Percentiles rank a stretch among this genome's conserved stretches.
These are phyloP conservation scores for Malus hybrid DNA, from an alignment of 331 rosid species.

Conservation along the genomic window DNA sequence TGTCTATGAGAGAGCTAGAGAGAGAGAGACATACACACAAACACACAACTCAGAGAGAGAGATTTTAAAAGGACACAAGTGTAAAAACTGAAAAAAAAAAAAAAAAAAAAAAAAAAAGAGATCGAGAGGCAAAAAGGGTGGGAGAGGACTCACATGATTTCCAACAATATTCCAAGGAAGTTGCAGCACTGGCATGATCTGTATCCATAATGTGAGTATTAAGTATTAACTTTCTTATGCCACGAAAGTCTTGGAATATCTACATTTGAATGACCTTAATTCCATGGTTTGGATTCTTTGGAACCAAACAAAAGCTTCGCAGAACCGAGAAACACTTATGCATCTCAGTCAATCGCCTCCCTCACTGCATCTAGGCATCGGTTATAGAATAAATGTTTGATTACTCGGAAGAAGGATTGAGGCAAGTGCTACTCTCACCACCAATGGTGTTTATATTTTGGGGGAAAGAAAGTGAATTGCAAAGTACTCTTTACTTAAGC, in stretches of 20 bases:
- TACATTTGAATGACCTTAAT: neutral
- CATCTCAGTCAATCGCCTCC: neutral
- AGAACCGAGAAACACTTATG: neutral
- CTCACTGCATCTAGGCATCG: neutral
- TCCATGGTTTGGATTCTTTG: neutral
- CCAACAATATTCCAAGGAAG: constrained; percentile 12
- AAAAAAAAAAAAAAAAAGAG: neutral
- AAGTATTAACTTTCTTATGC: neutral
- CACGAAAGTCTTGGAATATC: neutral
- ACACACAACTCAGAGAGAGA: neutral
- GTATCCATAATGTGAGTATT: constrained; percentile 46
- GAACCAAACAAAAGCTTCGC: neutral
- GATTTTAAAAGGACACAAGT: neutral
- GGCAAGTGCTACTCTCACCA: neutral
- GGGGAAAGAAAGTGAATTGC: neutral
- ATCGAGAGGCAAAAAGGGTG: neutral
- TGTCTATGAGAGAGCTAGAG: neutral
- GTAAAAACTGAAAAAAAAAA: neutral
- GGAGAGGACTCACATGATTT: constrained; percentile 34
- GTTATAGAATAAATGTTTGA: neutral
- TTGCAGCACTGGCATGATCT: constrained; percentile 60
- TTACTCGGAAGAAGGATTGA: neutral
- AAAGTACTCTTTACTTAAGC: neutral
- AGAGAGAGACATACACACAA: constrained; percentile 2
- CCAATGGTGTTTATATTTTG: neutral